A percentile compares a stretch with the other conserved stretches of the same genome.
Conservation (phyloP, 2,329 filamentous ascomycete species). For the Sarocladium oryzae region DNA sequence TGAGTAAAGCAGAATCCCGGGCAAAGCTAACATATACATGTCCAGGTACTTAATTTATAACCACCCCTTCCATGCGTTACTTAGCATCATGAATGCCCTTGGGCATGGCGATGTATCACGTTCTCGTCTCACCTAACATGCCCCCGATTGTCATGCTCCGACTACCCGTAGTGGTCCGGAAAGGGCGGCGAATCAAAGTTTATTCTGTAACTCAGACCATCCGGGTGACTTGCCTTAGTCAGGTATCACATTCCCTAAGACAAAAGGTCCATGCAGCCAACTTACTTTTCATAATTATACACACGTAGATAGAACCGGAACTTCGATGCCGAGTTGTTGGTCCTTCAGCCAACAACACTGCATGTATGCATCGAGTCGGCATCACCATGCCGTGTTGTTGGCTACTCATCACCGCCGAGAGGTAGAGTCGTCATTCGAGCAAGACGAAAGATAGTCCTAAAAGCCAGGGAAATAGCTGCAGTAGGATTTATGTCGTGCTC, state of each 20-base stretch:
- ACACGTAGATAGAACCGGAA: slow-evolving; percentile 1
- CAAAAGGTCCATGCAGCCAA: slow-evolving; percentile 1
- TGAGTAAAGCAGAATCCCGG: not conserved
- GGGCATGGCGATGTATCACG: not conserved
- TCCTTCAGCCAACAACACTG: not conserved
- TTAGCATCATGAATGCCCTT: not conserved
- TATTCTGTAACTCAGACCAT: not conserved
- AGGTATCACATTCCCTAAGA: slow-evolving; percentile 2
- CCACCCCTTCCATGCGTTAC: slow-evolving; percentile 1
- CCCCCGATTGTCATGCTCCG: not conserved
- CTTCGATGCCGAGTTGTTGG: slow-evolving; percentile 1
- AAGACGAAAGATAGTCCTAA: not conserved
- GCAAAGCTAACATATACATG: not conserved
- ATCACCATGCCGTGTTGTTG: not conserved
- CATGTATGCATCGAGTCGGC: not conserved
- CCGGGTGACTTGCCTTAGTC: not conserved
- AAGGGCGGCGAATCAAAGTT: slow-evolving; percentile 2
- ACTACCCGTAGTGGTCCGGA: slow-evolving; percentile 1
- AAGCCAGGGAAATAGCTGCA: not conserved
- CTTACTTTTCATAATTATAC: not conserved
- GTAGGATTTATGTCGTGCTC: not conserved
- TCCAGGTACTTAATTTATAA: not conserved
- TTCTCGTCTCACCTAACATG: not conserved
- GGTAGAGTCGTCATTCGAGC: not conserved
- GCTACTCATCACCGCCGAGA: not conserved